Evolutionary conservation across 192 early-diverging fungal species (phyloP).

Genomic region (Rhizoclosmatium globosum): DNA sequence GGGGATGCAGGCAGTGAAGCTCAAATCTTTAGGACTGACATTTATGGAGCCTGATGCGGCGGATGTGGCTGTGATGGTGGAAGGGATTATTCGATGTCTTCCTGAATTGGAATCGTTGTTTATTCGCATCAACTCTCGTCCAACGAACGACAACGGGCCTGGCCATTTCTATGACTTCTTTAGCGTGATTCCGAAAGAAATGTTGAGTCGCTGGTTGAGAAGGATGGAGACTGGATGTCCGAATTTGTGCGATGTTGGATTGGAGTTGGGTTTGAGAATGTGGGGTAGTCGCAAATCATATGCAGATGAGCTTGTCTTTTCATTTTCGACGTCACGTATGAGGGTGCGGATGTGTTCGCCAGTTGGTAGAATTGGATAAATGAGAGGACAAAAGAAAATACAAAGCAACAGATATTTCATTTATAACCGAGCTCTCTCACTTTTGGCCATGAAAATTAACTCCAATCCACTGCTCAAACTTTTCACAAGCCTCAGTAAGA

Average conservation of each 20-base stretch:
- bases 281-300: conserved; percentile 34
- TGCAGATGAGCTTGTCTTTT: conserved; percentile 32
- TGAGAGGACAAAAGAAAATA: not conserved
- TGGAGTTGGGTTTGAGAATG: conserved; percentile 33
- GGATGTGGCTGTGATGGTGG: conserved; percentile 45
- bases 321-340: conserved; percentile 26
- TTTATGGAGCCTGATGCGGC: conserved; percentile 44
- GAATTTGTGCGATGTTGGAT: conserved; percentile 4
- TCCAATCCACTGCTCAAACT: conserved; percentile 44
- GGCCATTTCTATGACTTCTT: conserved; percentile 41
- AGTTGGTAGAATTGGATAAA: conserved; percentile 19
- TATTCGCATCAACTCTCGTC: conserved; percentile 40
- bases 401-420: no score
- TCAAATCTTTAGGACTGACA: conserved; percentile 39
- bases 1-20: not conserved
- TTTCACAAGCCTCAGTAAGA: conserved; percentile 34
- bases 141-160: conserved; percentile 21
- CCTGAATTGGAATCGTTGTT: conserved; percentile 31
- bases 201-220: conserved; percentile 32
- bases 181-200: conserved; percentile 34
- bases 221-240: conserved; percentile 34
- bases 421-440: not conserved
- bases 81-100: conserved; percentile 47
- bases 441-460: conserved; percentile 18
- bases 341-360: conserved; percentile 20